These are phyloP conservation scores for Coemansia sp. DNA, from an alignment of 192 early-diverging fungal species.

Conservation along the genomic window DNA sequence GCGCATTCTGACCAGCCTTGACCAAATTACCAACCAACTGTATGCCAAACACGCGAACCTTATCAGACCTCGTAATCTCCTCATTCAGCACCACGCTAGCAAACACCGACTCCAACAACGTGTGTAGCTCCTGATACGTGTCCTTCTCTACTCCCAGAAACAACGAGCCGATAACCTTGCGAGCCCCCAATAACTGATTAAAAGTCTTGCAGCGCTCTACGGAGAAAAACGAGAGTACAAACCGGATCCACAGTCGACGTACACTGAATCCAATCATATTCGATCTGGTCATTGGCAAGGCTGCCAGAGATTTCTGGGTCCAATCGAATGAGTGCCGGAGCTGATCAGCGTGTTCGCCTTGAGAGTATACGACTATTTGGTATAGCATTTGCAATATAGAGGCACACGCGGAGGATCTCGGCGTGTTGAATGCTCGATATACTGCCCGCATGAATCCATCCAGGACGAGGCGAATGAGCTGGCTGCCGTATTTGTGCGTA, in stretches of 20 bases:
- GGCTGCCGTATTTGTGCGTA: conserved; percentile 22
- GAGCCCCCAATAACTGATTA: conserved; percentile 31
- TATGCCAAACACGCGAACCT: conserved; percentile 34
- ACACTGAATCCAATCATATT: conserved; percentile 40
- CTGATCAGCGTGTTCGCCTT: conserved; percentile 41
- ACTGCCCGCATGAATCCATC: conserved; percentile 32
- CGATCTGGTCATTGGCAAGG: conserved; percentile 24
- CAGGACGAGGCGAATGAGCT: conserved; percentile 30
- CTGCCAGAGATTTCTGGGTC: conserved; percentile 28
- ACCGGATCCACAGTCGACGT: conserved; percentile 47
- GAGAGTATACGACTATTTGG: conserved; percentile 34
- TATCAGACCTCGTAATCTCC: conserved; percentile 24
- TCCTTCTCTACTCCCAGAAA: conserved; percentile 41
- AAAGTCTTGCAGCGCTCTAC: conserved; percentile 30
- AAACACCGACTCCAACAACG: conserved; percentile 28
- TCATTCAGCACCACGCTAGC: conserved; percentile 33
- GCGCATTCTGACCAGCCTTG: conserved; percentile 24
- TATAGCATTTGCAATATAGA: conserved; percentile 36
- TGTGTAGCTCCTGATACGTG: conserved; percentile 44
- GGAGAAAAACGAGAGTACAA: conserved; percentile 48
- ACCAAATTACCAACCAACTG: conserved; percentile 36
- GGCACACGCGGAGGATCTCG: conserved; percentile 41
- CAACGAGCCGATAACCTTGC: conserved; percentile 25
- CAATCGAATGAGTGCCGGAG: conserved; percentile 45
- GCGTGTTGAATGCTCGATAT: conserved; percentile 34